Conservation (phyloP, 306 rosid genomes). For the Bauhinia variegata region DNA sequence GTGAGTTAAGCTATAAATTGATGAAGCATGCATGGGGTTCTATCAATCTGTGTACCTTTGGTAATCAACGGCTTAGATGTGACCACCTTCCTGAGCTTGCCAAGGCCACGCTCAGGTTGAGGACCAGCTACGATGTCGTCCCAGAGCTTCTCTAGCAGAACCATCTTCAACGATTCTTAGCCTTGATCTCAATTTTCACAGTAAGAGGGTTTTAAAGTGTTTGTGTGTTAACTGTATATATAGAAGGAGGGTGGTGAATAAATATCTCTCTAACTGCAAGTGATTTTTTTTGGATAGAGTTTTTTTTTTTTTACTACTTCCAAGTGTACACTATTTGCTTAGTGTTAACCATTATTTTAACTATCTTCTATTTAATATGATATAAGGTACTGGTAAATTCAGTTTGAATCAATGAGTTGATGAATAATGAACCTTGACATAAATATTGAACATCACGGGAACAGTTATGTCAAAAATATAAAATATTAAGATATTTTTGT, state of each 20-base stretch:
- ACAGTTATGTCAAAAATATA: too few species aligned
- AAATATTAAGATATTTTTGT: too few species aligned
- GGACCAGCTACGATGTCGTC: slow-evolving; percentile 86
- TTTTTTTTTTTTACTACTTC: background rate
- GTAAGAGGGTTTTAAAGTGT: background rate
- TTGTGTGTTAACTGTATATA: slow-evolving; percentile 29
- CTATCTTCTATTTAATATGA: too few species aligned
- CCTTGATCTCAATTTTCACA: too few species aligned
- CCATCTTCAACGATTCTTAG: slow-evolving; percentile 38
- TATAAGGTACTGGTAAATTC: too few species aligned
- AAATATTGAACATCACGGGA: too few species aligned
- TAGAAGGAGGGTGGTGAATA: slow-evolving; percentile 20
- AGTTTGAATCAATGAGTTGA: too few species aligned
- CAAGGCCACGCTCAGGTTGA: slow-evolving; percentile 87
- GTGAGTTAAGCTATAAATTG: too few species aligned
- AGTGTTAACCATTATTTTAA: too few species aligned
- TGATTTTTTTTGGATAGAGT: background rate
- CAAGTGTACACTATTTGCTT: slow-evolving; percentile 30
- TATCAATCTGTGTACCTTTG: too few species aligned
- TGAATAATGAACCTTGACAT: too few species aligned
- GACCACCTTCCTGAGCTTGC: slow-evolving; percentile 59
- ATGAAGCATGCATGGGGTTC: too few species aligned
- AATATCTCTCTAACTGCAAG: slow-evolving; percentile 55
- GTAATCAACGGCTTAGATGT: slow-evolving; percentile 47
- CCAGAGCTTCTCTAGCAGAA: slow-evolving; percentile 87